Evolutionary conservation across 257 asterid species (phyloP).

Genomic region (Rhazya stricta): DNA sequence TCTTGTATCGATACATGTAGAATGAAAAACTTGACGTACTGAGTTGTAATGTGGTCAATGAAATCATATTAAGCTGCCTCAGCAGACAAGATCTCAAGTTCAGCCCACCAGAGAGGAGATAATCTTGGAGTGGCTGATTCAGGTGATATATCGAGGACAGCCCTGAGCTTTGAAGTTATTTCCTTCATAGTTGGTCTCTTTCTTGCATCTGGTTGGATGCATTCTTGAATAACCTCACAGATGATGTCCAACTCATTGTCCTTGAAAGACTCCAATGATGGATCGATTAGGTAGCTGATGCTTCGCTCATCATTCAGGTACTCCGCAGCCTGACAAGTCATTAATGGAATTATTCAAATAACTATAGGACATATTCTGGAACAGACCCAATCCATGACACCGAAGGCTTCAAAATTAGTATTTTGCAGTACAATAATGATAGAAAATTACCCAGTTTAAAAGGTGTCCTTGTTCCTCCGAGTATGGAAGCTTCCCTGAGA

Average conservation of each 20-base stretch:
- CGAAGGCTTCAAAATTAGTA: no score
- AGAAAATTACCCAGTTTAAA: conserved; percentile 51
- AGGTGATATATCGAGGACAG: conserved; percentile 52
- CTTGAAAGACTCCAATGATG: conserved; percentile 58
- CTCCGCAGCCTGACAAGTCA: conserved; percentile 44
- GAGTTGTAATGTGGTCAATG: neutral
- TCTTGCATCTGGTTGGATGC: conserved; percentile 44
- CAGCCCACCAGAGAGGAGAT: conserved; percentile 99
- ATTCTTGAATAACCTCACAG: conserved; percentile 61
- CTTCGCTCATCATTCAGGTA: conserved; percentile 45
- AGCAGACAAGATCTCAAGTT: conserved; percentile 83
- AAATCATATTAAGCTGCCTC: conserved; percentile 51
- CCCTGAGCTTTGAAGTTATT: conserved; percentile 43
- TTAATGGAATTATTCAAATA: neutral
- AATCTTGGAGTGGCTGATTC: conserved; percentile 76
- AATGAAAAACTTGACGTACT: no score
- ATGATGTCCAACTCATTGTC: conserved; percentile 52
- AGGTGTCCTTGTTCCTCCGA: conserved; percentile 58
- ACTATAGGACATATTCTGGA: neutral
- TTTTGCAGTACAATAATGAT: neutral
- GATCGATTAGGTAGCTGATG: conserved; percentile 48
- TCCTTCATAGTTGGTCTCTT: conserved; percentile 64
- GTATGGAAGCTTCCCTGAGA: conserved; percentile 60
- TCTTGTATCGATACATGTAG: no score
- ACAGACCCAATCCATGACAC: neutral